Percentiles rank a stretch among this genome's conserved stretches.
Evolutionary conservation across 2,329 filamentous ascomycete species (phyloP).

Genomic region (Aureobasidium sp.): DNA sequence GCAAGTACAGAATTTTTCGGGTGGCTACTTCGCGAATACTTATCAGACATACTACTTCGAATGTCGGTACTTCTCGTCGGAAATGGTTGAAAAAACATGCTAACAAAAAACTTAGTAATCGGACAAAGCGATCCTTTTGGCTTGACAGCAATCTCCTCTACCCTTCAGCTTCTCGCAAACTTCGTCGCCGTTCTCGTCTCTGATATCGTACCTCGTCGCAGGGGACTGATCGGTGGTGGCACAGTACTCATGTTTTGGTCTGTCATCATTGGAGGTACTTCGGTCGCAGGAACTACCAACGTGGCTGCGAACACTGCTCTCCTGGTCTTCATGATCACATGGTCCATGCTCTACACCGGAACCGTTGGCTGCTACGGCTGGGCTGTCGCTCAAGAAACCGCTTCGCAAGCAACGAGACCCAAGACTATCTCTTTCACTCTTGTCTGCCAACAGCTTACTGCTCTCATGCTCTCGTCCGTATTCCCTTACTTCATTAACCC

Average conservation of each 20-base stretch:
- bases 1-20: conserved; percentile 23
- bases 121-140: neutral
- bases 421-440: conserved; percentile 25
- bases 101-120: neutral
- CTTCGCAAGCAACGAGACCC: conserved; percentile 22
- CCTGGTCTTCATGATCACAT: conserved; percentile 25
- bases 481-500: conserved; percentile 36
- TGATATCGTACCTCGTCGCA: neutral
- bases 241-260: neutral
- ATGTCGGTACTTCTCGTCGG: too few relatives aligned
- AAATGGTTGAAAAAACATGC: too few relatives aligned
- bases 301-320: conserved; percentile 21
- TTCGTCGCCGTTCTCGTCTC: neutral
- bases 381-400: conserved; percentile 24
- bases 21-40: too few relatives aligned
- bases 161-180: neutral
- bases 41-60: too few relatives aligned
- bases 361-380: conserved; percentile 25
- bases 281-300: conserved; percentile 10
- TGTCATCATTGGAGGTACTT: neutral
- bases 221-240: neutral
- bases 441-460: conserved; percentile 30
- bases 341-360: conserved; percentile 24
- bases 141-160: neutral
- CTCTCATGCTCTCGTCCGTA: conserved; percentile 31